Evolutionary conservation across 768 basidiomycete genomes (phyloP).

Genomic region (Pisolithus albus): DNA sequence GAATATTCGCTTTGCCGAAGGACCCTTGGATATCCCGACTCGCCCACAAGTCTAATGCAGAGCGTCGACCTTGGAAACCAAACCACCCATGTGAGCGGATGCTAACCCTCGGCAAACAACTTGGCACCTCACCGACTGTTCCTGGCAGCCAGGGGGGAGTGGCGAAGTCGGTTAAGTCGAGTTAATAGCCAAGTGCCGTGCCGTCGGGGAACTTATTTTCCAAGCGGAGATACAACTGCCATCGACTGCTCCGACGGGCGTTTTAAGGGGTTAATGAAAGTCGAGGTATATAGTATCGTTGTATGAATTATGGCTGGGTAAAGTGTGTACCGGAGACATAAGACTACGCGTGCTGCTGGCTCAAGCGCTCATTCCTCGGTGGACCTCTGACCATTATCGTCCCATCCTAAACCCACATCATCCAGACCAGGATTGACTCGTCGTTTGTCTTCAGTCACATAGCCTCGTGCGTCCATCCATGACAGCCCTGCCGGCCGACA

Average conservation of each 20-base stretch:
- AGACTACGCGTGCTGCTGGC: not conserved
- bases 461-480: conserved; percentile 61
- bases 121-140: conserved; percentile 11
- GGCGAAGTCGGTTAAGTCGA: conserved; percentile 6
- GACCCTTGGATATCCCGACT: not conserved
- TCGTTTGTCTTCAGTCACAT: conserved; percentile 67
- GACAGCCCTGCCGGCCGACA: conserved; percentile 77
- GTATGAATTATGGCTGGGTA: no score
- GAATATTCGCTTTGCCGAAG: conserved; percentile 24
- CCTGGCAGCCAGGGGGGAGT: conserved; percentile 6
- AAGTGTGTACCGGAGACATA: no score
- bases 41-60: not conserved
- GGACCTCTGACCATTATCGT: conserved; percentile 12
- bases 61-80: not conserved
- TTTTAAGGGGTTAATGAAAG: no score
- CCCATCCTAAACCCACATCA: conserved; percentile 21
- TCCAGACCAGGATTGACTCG: conserved; percentile 64
- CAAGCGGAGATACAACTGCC: conserved; percentile 18
- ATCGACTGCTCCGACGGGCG: no score
- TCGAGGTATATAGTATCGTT: no score
- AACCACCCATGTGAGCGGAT: not conserved
- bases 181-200: conserved; percentile 23
- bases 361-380: conserved; percentile 6
- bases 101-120: conserved; percentile 5
- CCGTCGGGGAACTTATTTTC: conserved; percentile 13